Conservation (phyloP, 805 yeast species). For the Ogataea nonfermentans region DNA sequence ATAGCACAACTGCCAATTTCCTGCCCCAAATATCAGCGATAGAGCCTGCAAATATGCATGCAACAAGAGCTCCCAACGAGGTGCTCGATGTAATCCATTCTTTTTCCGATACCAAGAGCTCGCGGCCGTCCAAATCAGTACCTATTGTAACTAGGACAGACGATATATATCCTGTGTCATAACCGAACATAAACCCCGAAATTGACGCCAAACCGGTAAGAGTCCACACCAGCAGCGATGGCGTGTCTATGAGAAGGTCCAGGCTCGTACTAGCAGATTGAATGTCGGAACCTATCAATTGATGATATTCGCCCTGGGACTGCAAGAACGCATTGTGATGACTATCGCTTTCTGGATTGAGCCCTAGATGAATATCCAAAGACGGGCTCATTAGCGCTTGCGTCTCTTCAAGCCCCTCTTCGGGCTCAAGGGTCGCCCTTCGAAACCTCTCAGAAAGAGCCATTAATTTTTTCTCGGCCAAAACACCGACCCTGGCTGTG, state of each 20-base stretch:
- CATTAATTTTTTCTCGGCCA: no score
- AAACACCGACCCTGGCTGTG: slow-evolving; percentile 6
- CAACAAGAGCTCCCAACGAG: slow-evolving; percentile 53
- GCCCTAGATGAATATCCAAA: background rate
- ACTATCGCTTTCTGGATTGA: background rate
- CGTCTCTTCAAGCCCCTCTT: no score
- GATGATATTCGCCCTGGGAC: background rate
- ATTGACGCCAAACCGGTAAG: slow-evolving; percentile 51
- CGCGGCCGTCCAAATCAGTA: slow-evolving; percentile 40
- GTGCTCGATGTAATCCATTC: slow-evolving; percentile 56
- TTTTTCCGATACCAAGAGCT: slow-evolving; percentile 43
- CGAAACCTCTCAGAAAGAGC: no score
- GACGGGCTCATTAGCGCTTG: background rate
- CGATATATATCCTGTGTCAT: slow-evolving; percentile 60
- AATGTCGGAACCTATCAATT: slow-evolving; percentile 39
- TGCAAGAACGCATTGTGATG: slow-evolving; percentile 8
- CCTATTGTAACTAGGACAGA: slow-evolving; percentile 54
- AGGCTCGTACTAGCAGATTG: slow-evolving; percentile 16
- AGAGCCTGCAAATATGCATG: slow-evolving; percentile 48
- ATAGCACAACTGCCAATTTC: slow-evolving; percentile 42
- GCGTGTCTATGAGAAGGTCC: slow-evolving; percentile 24
- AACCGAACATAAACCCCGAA: slow-evolving; percentile 61
- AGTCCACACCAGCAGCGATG: slow-evolving; percentile 41
- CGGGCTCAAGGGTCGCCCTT: no score
- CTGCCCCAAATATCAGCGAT: slow-evolving; percentile 50